phyloP scores from a whole-genome alignment of 75 land plant genomes.

The Cunninghamia lanceolata region DNA sequence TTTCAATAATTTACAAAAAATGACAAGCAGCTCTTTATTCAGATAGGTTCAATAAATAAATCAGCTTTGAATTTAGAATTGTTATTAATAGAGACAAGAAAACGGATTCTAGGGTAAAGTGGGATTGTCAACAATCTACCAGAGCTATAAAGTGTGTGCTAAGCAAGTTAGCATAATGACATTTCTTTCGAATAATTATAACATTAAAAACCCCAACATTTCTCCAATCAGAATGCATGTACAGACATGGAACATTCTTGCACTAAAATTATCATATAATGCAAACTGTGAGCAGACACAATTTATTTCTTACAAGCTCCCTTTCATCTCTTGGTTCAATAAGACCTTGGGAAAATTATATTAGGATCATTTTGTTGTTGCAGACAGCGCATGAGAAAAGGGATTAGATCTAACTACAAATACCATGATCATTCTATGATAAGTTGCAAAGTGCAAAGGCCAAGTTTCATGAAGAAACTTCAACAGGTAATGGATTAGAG shows the following conservation, averaged over 20 bases:
- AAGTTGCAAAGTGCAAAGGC: not conserved
- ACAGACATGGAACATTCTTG: not conserved
- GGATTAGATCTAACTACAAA: not conserved
- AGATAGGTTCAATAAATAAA: not conserved
- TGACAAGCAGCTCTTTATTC: not conserved
- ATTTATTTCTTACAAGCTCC: not conserved
- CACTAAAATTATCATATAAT: not conserved
- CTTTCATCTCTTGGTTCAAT: too few species aligned
- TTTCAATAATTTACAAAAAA: not conserved
- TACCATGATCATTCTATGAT: not conserved
- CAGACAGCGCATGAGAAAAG: not conserved
- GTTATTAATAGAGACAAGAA: not conserved
- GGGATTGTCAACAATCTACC: not conserved
- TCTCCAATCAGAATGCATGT: not conserved
- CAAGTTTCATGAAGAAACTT: not conserved
- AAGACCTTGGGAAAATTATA: not conserved
- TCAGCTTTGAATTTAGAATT: not conserved
- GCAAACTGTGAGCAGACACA: not conserved
- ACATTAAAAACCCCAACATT: not conserved
- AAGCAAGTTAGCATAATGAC: not conserved
- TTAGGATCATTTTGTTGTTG: not conserved
- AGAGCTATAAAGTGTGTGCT: not conserved
- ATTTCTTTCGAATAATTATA: not conserved
- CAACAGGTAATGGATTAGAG: not conserved
- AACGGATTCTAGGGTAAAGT: not conserved